These are phyloP conservation scores for Mycena leptocephala DNA, from an alignment of 768 basidiomycete species.

Conservation along the genomic window DNA sequence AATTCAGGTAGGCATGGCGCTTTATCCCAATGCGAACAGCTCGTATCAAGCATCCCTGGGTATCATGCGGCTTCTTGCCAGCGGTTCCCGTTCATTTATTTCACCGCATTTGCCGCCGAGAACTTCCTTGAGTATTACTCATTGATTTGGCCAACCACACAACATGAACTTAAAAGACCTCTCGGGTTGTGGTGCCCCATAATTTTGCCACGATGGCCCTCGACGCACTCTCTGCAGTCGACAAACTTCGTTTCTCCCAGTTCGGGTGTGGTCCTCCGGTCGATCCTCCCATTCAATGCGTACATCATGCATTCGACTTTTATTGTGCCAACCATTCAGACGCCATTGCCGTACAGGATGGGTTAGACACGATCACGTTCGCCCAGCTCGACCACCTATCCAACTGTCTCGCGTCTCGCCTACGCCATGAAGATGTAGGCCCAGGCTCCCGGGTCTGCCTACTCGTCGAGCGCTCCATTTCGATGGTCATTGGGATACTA, in stretches of 20 bases:
- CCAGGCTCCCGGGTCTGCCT: constrained; percentile 70
- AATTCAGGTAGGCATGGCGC: not conserved
- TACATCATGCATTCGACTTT: constrained; percentile 71
- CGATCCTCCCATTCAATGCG: constrained; percentile 60
- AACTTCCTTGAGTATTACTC: not conserved
- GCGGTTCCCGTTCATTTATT: not conserved
- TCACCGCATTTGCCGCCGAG: constrained; percentile 24
- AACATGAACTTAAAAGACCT: constrained; percentile 24
- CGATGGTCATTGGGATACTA: constrained; percentile 68
- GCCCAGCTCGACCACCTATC: constrained; percentile 61
- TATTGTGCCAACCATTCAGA: constrained; percentile 60
- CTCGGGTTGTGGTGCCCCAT: constrained; percentile 13
- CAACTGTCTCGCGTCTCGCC: constrained; percentile 23
- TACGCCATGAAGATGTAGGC: constrained; percentile 52
- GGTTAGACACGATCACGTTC: constrained; percentile 65
- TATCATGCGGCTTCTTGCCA: constrained; percentile 27
- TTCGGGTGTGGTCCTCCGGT: constrained; percentile 61
- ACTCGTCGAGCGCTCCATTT: constrained; percentile 68
- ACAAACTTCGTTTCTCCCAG: constrained; percentile 60
- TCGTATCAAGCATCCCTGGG: not conserved
- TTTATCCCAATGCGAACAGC: constrained; percentile 1
- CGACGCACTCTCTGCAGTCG: constrained; percentile 55
- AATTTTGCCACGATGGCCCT: constrained; percentile 39
- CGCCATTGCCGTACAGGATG: constrained; percentile 66
- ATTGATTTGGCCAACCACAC: not conserved